Base-by-base conservation (phyloP, 108 stramenopile species). In the Nitzschia sp. region DNA sequence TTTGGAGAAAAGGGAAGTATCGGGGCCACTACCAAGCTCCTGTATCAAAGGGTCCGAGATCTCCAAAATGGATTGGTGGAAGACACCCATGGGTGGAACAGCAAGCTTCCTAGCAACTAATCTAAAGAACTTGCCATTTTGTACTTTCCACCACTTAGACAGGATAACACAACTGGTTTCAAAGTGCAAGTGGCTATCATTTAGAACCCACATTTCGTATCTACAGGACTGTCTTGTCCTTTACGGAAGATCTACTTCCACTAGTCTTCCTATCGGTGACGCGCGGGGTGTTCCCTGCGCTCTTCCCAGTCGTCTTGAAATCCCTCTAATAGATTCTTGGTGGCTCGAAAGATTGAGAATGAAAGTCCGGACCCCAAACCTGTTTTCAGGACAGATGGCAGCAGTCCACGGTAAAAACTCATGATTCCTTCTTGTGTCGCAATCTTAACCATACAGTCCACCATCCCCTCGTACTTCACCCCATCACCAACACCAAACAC, bases 1-100 rank as follows among this genome's bases (percentile, higher is more conserved):
- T 96, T 97, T 67, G 80, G 91, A 14, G 79, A 83, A 20, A 76
- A 82, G n/a, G 64, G 65, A 43, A 89, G 86, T 53, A 85, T 92
- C 51, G 96, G 96, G 64, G 75, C 72, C 51, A 91, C 90, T 7
- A 94, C 92, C 9, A 83, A 86, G 69, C 65, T 72, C 21, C 76
- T 99, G 12, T 99, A 97, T 67, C 79, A 91, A 20, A 71, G 75
- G 9, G 92, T 99, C 9, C 79, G 96, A 38, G 89, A 78, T 29
- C 91, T 99, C 62, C 98, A 99, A 73, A 83, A 81, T 64, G 98
- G 98, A 41, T 94, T 95, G 66, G 82, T 73, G 46, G 90, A 95
- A 69, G 98, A 99, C 59, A 88, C 78, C 70, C 80, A 95, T 69
- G 92, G 90, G 40, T 99, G 98, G 98, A 90, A 88, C 66, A 34